These are phyloP conservation scores for Nematocida sp. DNA, from an alignment of 371 early-diverging fungal genomes.

Conservation along the genomic window DNA sequence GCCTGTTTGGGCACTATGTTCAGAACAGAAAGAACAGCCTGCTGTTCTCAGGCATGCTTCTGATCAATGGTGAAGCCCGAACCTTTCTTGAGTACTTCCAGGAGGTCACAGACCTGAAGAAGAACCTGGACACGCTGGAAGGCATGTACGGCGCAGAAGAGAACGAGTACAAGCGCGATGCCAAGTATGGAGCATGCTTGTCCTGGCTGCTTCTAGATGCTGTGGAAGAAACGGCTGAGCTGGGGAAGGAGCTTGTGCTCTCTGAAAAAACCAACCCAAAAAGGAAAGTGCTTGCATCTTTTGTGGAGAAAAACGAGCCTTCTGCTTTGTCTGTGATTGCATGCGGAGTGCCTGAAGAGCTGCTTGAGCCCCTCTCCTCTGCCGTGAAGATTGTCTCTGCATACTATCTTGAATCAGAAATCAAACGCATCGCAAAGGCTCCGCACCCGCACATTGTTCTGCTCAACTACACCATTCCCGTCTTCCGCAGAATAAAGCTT, in stretches of 20 bases:
- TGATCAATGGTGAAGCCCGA: background rate
- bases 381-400: too few relatives aligned
- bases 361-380: too few relatives aligned
- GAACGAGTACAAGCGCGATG: background rate
- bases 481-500: background rate
- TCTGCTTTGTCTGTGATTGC: too few relatives aligned
- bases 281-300: background rate
- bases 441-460: slow-evolving; percentile 5
- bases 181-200: background rate
- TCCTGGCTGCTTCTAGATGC: background rate
- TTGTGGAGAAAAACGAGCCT: background rate
- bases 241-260: background rate
- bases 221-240: slow-evolving; percentile 1
- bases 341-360: too few relatives aligned
- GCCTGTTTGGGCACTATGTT: background rate
- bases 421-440: background rate
- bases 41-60: background rate
- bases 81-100: slow-evolving; percentile 2
- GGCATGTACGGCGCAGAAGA: slow-evolving; percentile 1
- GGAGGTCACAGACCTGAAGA: background rate
- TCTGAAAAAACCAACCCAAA: slow-evolving; percentile 24
- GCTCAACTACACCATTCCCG: background rate
- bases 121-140: background rate
- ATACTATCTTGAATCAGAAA: background rate
- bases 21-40: background rate